These are phyloP conservation scores for Acer negundo DNA, from an alignment of 345 rosid species.

Conservation along the genomic window DNA sequence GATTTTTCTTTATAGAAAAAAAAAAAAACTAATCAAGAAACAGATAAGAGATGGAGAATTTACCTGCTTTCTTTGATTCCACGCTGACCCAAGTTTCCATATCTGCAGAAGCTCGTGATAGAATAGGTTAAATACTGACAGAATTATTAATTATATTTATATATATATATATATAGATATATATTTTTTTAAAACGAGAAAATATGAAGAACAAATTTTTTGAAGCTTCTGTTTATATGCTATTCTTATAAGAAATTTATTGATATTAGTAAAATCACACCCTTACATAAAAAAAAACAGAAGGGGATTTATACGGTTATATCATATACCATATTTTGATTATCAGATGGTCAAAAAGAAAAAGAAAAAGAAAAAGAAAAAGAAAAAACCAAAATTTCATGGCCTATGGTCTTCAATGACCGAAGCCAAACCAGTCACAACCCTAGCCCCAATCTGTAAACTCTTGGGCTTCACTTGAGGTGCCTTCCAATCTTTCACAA, in stretches of 20 bases:
- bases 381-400: constrained; percentile 18
- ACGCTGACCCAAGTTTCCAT: background rate
- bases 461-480: constrained; percentile 50
- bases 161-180: background rate
- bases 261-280: constrained; percentile 41
- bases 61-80: constrained; percentile 17
- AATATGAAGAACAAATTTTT: background rate
- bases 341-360: constrained; percentile 6
- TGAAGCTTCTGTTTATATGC: background rate
- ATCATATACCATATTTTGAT: constrained; percentile 21
- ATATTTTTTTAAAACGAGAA: no score
- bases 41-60: background rate
- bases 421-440: constrained; percentile 62
- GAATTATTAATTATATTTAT: background rate
- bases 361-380: background rate
- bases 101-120: background rate
- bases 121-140: background rate
- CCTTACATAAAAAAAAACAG: constrained; percentile 53
- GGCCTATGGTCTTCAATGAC: constrained; percentile 37
- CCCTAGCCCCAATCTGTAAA: constrained; percentile 39
- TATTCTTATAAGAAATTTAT: constrained; percentile 18
- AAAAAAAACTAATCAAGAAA: background rate
- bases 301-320: constrained; percentile 37
- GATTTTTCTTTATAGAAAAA: background rate
- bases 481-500: constrained; percentile 39